A percentile compares a stretch with the other conserved stretches of the same genome.
phyloP scores from a whole-genome alignment of 495 filamentous ascomycete species.

The Neohortaea acidophila region DNA sequence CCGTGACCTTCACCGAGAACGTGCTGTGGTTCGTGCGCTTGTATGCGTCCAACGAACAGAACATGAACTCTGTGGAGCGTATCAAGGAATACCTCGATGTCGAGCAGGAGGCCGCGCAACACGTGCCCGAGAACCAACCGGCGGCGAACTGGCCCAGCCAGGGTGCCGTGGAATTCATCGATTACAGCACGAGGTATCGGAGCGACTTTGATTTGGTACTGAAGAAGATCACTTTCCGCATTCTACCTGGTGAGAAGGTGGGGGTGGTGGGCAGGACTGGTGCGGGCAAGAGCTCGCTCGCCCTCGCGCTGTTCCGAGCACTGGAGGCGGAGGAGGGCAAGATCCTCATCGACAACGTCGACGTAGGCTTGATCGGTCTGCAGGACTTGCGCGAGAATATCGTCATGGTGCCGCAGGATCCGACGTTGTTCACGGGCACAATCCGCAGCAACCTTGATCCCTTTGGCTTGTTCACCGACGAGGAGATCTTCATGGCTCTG shows the following conservation, averaged over 20 bases:
- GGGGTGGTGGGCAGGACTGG: conserved; percentile 95
- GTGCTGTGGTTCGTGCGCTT: conserved; percentile 91
- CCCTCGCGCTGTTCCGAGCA: conserved; percentile 91
- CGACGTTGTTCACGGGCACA: conserved; percentile 91
- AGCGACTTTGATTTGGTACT: conserved; percentile 75
- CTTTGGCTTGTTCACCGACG: conserved; percentile 79
- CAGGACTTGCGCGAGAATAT: conserved; percentile 84
- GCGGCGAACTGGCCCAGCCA: conserved; percentile 67
- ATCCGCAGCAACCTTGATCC: conserved; percentile 92
- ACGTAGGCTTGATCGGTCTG: conserved; percentile 77
- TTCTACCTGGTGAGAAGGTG: conserved; percentile 77
- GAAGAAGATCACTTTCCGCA: conserved; percentile 68
- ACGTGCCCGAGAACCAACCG: conserved; percentile 68
- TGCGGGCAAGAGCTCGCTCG: conserved; percentile 91
- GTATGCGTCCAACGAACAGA: conserved; percentile 94
- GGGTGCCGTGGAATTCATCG: conserved; percentile 72
- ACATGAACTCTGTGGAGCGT: conserved; percentile 99
- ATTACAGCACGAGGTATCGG: conserved; percentile 81
- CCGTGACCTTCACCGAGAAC: conserved; percentile 93
- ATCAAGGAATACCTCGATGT: conserved; percentile 95
- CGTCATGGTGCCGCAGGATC: conserved; percentile 97
- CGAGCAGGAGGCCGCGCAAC: conserved; percentile 73
- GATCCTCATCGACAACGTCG: conserved; percentile 79
- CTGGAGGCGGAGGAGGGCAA: conserved; percentile 82
- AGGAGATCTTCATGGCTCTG: conserved; percentile 76